A percentile compares a stretch with the other conserved stretches of the same genome.
Evolutionary conservation across 129 eudicot genomes (phyloP).

Genomic region (Lactuca sativa): DNA sequence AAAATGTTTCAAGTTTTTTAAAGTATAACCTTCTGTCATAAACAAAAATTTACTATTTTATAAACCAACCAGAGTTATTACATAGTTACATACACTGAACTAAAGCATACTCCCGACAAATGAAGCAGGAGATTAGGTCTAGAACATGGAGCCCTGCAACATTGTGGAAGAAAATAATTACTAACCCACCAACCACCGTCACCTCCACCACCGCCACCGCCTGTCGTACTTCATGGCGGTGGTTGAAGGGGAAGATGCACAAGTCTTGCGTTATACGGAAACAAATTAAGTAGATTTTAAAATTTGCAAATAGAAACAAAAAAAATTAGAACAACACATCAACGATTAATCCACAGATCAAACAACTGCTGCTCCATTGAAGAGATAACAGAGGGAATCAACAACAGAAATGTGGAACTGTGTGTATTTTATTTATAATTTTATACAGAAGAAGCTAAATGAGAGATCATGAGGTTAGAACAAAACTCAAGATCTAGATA

Average conservation of each 20-base stretch:
- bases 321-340: background rate
- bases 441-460: constrained; percentile 21
- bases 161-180: constrained; percentile 7
- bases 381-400: background rate
- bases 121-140: constrained; percentile 28
- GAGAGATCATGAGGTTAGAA: constrained; percentile 19
- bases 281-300: background rate
- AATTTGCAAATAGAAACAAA: background rate
- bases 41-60: too few species aligned
- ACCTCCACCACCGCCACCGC: background rate
- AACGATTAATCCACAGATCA: background rate
- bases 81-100: background rate
- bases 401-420: constrained; percentile 17
- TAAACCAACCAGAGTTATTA: background rate
- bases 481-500: constrained; percentile 31
- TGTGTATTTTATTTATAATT: constrained; percentile 18
- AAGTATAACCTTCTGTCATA: too few species aligned
- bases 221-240: background rate
- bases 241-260: background rate
- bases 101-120: constrained; percentile 19
- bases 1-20: too few species aligned
- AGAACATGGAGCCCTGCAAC: constrained; percentile 26
- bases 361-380: background rate
- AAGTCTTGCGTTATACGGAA: background rate
- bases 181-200: constrained; percentile 3